These are phyloP conservation scores for Mariannaea elegans DNA, from an alignment of 2,329 filamentous ascomycete genomes.

Conservation along the genomic window DNA sequence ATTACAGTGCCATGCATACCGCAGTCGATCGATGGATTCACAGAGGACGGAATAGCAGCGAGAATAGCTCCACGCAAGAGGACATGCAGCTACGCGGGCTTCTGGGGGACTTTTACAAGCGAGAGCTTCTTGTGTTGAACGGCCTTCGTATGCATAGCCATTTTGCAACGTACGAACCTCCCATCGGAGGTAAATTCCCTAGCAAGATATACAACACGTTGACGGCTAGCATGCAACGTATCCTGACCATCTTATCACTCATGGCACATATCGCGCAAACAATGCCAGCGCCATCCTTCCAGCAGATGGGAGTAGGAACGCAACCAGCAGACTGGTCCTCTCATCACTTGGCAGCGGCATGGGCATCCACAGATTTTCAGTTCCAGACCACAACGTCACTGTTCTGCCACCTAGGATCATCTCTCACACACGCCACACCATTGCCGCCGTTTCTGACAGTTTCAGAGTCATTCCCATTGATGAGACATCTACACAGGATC, in stretches of 20 bases:
- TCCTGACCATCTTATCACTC: conserved; percentile 15
- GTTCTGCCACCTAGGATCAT: conserved; percentile 19
- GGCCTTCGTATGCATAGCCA: conserved; percentile 13
- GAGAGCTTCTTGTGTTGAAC: conserved; percentile 9
- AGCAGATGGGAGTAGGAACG: neutral
- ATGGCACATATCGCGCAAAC: conserved; percentile 23
- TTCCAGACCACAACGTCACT: conserved; percentile 17
- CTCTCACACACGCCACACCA: conserved; percentile 12
- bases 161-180: conserved; percentile 20
- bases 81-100: neutral
- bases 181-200: conserved; percentile 17
- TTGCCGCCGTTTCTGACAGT: conserved; percentile 15
- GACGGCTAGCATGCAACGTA: conserved; percentile 20
- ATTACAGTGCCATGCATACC: conserved; percentile 21
- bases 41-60: neutral
- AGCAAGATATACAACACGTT: conserved; percentile 10
- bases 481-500: neutral
- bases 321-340: neutral
- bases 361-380: conserved; percentile 12
- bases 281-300: conserved; percentile 3
- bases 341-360: conserved; percentile 4
- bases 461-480: conserved; percentile 10
- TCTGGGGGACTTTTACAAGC: conserved; percentile 9
- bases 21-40: conserved; percentile 14
- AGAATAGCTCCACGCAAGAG: neutral